Evolutionary conservation across 768 basidiomycete genomes (phyloP).

Genomic region (Lentinula boryana): DNA sequence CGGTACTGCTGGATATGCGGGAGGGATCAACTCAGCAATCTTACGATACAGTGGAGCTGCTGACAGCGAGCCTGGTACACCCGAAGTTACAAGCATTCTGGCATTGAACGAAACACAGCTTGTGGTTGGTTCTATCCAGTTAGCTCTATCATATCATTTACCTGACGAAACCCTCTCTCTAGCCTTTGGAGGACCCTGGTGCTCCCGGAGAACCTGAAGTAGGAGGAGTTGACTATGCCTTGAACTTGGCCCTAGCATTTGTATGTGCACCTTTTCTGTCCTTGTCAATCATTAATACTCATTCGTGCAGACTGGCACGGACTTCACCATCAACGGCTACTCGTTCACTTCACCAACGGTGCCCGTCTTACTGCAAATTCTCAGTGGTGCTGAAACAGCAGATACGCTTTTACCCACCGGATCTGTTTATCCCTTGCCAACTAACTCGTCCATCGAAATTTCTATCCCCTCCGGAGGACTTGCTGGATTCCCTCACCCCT

Average conservation of each 20-base stretch:
- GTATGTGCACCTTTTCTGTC: not conserved
- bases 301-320: not conserved
- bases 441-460: conserved; percentile 40
- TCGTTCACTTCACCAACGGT: conserved; percentile 31
- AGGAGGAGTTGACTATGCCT: conserved; percentile 23
- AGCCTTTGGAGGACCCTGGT: conserved; percentile 14
- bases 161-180: not conserved
- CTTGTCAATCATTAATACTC: not conserved
- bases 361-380: conserved; percentile 53
- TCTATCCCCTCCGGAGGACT: conserved; percentile 29
- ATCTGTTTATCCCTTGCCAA: conserved; percentile 39
- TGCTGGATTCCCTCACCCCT: conserved; percentile 18
- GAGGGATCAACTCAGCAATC: conserved; percentile 29
- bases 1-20: conserved; percentile 21
- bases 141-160: not conserved
- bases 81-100: not conserved
- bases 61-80: conserved; percentile 21
- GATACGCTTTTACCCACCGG: conserved; percentile 43
- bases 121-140: not conserved
- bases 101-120: conserved; percentile 23
- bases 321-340: conserved; percentile 25
- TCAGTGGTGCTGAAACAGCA: conserved; percentile 45
- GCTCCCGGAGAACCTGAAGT: conserved; percentile 25
- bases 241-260: conserved; percentile 17
- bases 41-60: conserved; percentile 32